A percentile compares a stretch with the other conserved stretches of the same genome.
Conservation (phyloP, 2,329 filamentous ascomycete genomes). For the Anisogramma anomala region DNA sequence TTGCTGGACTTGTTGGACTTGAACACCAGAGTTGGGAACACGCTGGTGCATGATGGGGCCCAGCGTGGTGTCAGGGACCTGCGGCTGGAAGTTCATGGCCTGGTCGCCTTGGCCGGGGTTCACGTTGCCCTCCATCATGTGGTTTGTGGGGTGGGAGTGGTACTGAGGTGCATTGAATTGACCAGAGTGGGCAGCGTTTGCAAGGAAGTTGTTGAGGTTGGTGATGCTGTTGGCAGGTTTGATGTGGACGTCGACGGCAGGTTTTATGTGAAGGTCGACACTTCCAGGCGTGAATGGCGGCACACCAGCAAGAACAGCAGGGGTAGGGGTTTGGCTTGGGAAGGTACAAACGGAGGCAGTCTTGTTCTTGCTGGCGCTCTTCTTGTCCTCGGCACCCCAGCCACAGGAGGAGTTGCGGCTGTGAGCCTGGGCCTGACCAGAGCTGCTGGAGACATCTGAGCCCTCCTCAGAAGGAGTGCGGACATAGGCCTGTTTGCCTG, state of each 20-base stretch:
- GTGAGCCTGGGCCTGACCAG: neutral
- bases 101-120: constrained; percentile 30
- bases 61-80: constrained; percentile 44
- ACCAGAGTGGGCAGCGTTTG: no score
- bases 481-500: constrained; percentile 3
- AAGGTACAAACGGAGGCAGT: no score
- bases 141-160: neutral
- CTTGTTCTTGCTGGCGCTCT: neutral
- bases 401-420: neutral
- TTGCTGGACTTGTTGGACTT: no score
- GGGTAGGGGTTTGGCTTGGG: no score
- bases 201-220: neutral
- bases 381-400: neutral
- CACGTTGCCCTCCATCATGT: constrained; percentile 28
- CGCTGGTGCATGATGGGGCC: constrained; percentile 46
- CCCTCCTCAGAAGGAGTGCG: constrained; percentile 8
- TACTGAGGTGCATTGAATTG: neutral
- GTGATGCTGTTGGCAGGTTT: constrained; percentile 7
- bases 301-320: no score
- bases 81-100: constrained; percentile 45
- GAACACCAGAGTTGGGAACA: constrained; percentile 39
- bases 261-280: no score
- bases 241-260: constrained; percentile 6
- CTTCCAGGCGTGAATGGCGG: no score
- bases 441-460: neutral